Evolutionary conservation across 2,329 filamentous ascomycete species (phyloP), one percentile per base, ranked within the genome.

Genomic region (Trichoderma polysporum): DNA sequence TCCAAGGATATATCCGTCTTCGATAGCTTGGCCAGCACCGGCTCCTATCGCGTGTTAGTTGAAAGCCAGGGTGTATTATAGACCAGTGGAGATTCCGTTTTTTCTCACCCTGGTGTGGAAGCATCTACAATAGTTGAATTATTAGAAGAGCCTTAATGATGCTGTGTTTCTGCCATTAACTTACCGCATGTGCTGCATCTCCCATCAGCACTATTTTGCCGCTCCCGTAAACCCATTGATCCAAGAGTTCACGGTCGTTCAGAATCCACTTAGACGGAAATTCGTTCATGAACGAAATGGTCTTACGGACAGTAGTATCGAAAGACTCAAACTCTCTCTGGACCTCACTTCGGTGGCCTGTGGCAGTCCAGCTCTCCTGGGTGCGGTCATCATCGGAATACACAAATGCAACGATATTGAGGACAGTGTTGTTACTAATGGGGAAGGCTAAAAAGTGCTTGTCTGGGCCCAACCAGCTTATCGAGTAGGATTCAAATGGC

Each of bases 101-200:
- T 4, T 33, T 10, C 35, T 63, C n/a, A 63, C 60, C 60, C 15
- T 63, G 60, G 54, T 63, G 60, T 63, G 60, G 60, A 25, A 63
- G 60, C 60, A 63, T 63, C 60, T 63, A 54, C 10, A 45, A 10
- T 19, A 4, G 25, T 35, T 15, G 5, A 29, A 2, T 19, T 9
- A 3, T 39, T 39, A 63, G 37, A 47, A 35, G n/a, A 22, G 49
- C 7, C 8, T 17, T 9, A 27, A 33, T 52, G 5, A 45, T 9
- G 12, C 8, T 25, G 1, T 1, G 8, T n/a, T 10, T 76, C 75
- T 0, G 80, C 81, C 0, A 80, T 79, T 66, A 80, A 82, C 60
- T 41, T 54, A 63, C 60, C 0, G 82, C 81, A 72, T 84, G 82
- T 2, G 82, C 82, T 1, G 82, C 81, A 70, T 85, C 82, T 29